Percentiles rank a stretch among this genome's conserved stretches.
These are phyloP conservation scores for Trichosanthes truncata DNA, from an alignment of 306 rosid genomes.

Conservation along the genomic window DNA sequence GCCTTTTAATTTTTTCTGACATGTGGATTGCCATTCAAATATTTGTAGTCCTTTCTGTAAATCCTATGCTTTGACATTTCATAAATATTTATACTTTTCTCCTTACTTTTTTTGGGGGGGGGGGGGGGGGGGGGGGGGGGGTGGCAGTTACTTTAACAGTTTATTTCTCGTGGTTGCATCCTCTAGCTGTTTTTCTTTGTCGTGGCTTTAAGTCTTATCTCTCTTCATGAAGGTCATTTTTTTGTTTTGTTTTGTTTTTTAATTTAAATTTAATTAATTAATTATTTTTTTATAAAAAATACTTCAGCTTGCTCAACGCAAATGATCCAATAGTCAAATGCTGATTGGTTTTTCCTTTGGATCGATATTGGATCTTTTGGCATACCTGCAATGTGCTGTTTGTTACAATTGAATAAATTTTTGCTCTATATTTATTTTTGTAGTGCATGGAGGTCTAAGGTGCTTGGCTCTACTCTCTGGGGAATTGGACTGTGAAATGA, in stretches of 20 bases:
- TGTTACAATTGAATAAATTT: not conserved
- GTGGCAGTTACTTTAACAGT: not conserved
- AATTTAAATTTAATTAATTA: too few species aligned
- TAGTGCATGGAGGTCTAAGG: conserved; percentile 90
- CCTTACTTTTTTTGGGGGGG: too few species aligned
- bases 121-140: too few species aligned
- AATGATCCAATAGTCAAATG: not conserved
- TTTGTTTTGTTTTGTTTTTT: not conserved
- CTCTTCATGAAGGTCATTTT: not conserved
- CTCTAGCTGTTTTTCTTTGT: not conserved
- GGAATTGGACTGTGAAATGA: conserved; percentile 78
- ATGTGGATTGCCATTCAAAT: too few species aligned
- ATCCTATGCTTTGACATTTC: too few species aligned
- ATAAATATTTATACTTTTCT: too few species aligned
- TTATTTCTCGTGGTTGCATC: not conserved
- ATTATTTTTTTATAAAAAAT: not conserved
- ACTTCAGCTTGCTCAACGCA: not conserved
- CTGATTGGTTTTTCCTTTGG: not conserved
- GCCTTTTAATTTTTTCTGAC: too few species aligned
- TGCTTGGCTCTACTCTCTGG: conserved; percentile 84
- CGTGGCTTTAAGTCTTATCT: too few species aligned
- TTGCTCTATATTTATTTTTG: conserved; percentile 13
- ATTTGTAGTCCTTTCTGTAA: too few species aligned
- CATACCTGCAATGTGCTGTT: not conserved
- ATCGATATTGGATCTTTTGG: not conserved